Evolutionary conservation across 2,329 filamentous ascomycete genomes (phyloP), one percentile per base, ranked within the genome.

Genomic region (Calonectria leucothoes): DNA sequence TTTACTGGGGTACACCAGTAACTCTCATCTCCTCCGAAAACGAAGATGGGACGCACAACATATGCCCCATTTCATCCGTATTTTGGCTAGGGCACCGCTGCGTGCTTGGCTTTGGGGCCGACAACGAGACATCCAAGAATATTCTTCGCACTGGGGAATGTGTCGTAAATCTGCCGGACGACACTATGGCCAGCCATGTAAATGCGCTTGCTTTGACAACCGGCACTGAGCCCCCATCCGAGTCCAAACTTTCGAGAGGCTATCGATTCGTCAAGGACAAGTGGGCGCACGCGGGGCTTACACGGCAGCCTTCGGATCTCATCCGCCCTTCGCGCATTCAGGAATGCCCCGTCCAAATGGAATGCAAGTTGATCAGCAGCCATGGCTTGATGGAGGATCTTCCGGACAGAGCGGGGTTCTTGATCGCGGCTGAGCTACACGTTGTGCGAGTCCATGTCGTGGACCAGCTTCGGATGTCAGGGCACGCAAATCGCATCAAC

Each of bases 71-170:
- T 71, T 87, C 86, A 20, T 87, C 86, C 7, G 85, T 83, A 25
- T 87, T 82, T 78, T 88, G 86, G 86, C 82, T 88, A 14, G 83
- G 83, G 6, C 78, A 85, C 72, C 82, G 82, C 15, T 87, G 85
- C 78, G 79, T 88, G 77, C 82, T 88, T 6, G 86, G 86, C 2
- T 80, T 88, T 3, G 80, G 45, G 7, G 78, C 82, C 11, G 74
- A 70, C 20, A 82, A 81, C 52, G 82, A 86, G 70, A 87, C 86
- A 0, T 82, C 85, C 0, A 66, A 80, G 12, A 87, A 87, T 73
- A 79, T 87, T 15, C 74, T 84, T 10, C 84, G 85, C 23, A 86
- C 83, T 10, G 82, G 82, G 20, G 81, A 87, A 74, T 87, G 85
- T 70, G 84, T 86, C 17, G 80, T 87, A 55, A 87, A 87, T 69